phyloP scores from a whole-genome alignment of 2,329 filamentous ascomycete species.

The Ophiobolus disseminans region DNA sequence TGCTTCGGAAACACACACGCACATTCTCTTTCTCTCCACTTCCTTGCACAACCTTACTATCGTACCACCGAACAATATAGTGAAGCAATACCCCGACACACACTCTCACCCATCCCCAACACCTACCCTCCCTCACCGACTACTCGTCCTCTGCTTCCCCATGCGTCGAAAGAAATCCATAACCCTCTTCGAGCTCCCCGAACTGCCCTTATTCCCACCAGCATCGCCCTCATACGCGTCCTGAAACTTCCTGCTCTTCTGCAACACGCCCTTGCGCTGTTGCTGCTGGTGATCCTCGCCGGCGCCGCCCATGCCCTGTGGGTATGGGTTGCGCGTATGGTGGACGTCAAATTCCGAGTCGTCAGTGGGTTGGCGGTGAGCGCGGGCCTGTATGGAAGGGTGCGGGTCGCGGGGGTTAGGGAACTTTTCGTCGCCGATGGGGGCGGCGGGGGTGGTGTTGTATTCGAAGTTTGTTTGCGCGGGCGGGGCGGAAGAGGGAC shows the following conservation, averaged over 20 bases:
- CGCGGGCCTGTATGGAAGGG: constrained; percentile 31
- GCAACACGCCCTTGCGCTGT: constrained; percentile 64
- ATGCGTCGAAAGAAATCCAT: constrained; percentile 98
- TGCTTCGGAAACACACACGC: too few species aligned
- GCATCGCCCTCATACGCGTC: constrained; percentile 81
- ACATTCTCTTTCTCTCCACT: too few species aligned
- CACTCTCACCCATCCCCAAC: neutral
- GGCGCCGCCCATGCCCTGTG: constrained; percentile 47
- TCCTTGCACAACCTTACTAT: too few species aligned
- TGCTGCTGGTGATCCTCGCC: constrained; percentile 25
- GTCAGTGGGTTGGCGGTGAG: constrained; percentile 39
- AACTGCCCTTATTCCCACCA: constrained; percentile 41
- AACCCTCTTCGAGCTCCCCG: constrained; percentile 84
- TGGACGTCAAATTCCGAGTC: constrained; percentile 48
- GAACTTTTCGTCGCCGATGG: constrained; percentile 47
- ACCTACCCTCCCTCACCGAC: constrained; percentile 6
- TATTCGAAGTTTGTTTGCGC: constrained; percentile 48
- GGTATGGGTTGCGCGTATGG: constrained; percentile 47
- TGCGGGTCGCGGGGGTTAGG: constrained; percentile 43
- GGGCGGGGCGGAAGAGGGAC: constrained; percentile 45
- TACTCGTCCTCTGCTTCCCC: constrained; percentile 69
- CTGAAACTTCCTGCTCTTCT: constrained; percentile 86
- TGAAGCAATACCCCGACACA: constrained; percentile 1
- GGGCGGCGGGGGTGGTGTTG: constrained; percentile 20
- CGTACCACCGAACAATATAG: too few species aligned